Evolutionary conservation across 163 green algal genomes (phyloP).

Genomic region (Chlamydomonas reinhardtii): DNA sequence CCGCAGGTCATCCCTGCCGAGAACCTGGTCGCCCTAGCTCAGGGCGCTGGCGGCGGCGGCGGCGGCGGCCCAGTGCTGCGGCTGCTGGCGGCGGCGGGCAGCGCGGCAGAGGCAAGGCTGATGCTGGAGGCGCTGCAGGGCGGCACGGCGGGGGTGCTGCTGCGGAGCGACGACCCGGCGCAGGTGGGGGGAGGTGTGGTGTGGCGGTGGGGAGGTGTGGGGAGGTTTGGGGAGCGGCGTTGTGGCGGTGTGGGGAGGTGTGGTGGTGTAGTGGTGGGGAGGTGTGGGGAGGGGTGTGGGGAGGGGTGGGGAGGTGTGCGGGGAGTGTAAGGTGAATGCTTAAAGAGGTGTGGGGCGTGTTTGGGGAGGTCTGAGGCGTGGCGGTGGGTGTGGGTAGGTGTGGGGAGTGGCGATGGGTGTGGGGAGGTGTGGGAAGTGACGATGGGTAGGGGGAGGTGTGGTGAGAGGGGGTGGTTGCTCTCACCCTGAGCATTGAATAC

Average conservation of each 20-base stretch:
- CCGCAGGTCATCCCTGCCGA: slow-evolving; percentile 90
- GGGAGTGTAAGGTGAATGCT: too few relatives aligned
- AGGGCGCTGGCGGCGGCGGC: slow-evolving; percentile 72
- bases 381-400: too few relatives aligned
- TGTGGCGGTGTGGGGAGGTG: neutral
- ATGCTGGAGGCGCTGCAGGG: slow-evolving; percentile 88
- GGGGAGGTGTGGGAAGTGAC: too few relatives aligned
- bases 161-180: slow-evolving; percentile 74
- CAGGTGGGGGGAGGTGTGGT: slow-evolving; percentile 58
- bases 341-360: too few relatives aligned
- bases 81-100: slow-evolving; percentile 73
- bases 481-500: too few relatives aligned
- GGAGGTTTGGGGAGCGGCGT: neutral
- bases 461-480: too few relatives aligned
- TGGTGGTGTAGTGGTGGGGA: too few relatives aligned
- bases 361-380: too few relatives aligned
- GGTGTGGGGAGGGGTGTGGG: too few relatives aligned
- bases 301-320: too few relatives aligned
- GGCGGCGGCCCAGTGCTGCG: neutral
- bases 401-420: too few relatives aligned
- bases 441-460: too few relatives aligned
- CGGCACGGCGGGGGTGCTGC: slow-evolving; percentile 84
- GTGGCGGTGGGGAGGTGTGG: neutral
- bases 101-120: slow-evolving; percentile 67
- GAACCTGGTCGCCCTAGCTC: slow-evolving; percentile 90